Conservation (phyloP, 2,329 filamentous ascomycete species). For the Pyrenophora graminea region DNA sequence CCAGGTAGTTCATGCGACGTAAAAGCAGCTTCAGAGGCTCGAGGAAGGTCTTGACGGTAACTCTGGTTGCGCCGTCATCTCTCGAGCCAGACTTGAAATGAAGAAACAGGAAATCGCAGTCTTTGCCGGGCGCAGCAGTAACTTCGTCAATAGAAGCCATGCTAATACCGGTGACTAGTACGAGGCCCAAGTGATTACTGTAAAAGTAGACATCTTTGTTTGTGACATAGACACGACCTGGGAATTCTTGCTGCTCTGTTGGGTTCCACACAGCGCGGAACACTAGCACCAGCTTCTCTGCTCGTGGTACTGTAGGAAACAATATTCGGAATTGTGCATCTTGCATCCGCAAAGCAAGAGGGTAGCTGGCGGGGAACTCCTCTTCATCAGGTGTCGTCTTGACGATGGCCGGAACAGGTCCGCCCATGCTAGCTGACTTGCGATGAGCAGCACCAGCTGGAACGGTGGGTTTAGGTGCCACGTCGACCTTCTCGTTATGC, state of each 20-base stretch:
- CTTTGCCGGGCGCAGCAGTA: slow-evolving; percentile 83
- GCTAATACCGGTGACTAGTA: slow-evolving; percentile 78
- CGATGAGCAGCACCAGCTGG: slow-evolving; percentile 49
- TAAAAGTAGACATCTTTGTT: slow-evolving; percentile 92
- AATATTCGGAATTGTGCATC: slow-evolving; percentile 91
- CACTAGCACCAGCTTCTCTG: slow-evolving; percentile 85
- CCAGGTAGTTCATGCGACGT: slow-evolving; percentile 79
- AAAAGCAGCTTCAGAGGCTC: slow-evolving; percentile 84
- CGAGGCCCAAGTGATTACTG: slow-evolving; percentile 88
- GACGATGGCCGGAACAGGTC: slow-evolving; percentile 26
- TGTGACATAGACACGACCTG: slow-evolving; percentile 86
- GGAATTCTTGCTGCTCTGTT: slow-evolving; percentile 75
- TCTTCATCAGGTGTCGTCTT: slow-evolving; percentile 46
- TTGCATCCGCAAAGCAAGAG: slow-evolving; percentile 78
- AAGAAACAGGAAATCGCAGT: slow-evolving; percentile 90
- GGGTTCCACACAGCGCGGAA: slow-evolving; percentile 90
- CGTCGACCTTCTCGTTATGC: slow-evolving; percentile 22
- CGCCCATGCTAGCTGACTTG: slow-evolving; percentile 61
- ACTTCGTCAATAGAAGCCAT: slow-evolving; percentile 83
- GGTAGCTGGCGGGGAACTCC: slow-evolving; percentile 76
- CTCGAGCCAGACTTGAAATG: slow-evolving; percentile 71
- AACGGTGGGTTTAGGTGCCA: slow-evolving; percentile 15
- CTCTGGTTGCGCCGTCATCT: slow-evolving; percentile 67
- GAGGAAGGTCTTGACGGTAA: slow-evolving; percentile 91
- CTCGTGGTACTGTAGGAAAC: slow-evolving; percentile 76